These are phyloP conservation scores for Cajanus cajan DNA, from an alignment of 306 rosid species.

Conservation along the genomic window DNA sequence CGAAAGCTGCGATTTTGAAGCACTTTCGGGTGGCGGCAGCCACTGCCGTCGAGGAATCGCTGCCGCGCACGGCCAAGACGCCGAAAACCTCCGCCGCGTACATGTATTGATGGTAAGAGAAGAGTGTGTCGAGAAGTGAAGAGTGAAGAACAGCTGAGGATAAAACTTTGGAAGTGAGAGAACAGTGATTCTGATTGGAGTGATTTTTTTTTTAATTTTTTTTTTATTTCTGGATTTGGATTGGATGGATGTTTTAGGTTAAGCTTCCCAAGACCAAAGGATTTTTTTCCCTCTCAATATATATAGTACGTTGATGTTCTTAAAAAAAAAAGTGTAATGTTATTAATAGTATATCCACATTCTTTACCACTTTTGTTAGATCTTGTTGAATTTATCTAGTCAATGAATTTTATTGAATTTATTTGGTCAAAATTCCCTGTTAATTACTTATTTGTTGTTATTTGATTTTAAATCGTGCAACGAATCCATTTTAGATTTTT, in stretches of 20 bases:
- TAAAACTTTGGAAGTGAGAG: neutral
- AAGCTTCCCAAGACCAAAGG: neutral
- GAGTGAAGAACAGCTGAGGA: neutral
- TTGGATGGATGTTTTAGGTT: neutral
- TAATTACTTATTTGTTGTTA: neutral
- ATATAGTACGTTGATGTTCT: neutral
- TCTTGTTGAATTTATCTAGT: neutral
- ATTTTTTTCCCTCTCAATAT: neutral
- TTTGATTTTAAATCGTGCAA: neutral
- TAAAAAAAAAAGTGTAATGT: neutral
- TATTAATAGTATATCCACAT: neutral
- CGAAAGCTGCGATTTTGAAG: conserved; percentile 28
- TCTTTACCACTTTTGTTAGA: neutral
- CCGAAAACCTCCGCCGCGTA: conserved; percentile 35
- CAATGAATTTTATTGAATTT: neutral
- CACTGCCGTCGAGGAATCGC: conserved; percentile 30
- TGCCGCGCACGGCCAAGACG: conserved; percentile 27
- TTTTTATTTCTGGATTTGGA: neutral
- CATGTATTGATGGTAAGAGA: conserved; percentile 24
- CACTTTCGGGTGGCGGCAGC: conserved; percentile 7
- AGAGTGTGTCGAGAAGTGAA: neutral
- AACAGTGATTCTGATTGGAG: neutral
- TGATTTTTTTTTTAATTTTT: neutral
- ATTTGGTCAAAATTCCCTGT: neutral
- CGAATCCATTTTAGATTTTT: neutral